Conservation (phyloP, 352 stramenopile species). For the Phytopythium oedochilum region DNA sequence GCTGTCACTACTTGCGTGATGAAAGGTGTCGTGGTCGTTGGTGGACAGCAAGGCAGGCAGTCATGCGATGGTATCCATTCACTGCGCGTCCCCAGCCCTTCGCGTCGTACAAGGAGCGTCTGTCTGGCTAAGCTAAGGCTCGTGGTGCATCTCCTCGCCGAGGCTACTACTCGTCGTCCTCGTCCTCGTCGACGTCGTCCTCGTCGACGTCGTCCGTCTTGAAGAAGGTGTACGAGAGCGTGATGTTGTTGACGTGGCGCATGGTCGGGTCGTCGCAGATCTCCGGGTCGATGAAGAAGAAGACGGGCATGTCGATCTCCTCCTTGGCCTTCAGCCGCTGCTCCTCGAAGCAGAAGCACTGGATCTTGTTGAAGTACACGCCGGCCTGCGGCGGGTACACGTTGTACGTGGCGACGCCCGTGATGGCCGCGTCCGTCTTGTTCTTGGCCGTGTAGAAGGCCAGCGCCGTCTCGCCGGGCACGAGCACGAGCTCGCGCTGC, state of each 20-base stretch:
- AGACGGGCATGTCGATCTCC: slow-evolving; percentile 99
- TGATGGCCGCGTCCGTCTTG: slow-evolving; percentile 96
- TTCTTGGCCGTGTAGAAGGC: slow-evolving; percentile 99
- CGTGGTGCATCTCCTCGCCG: too few relatives aligned
- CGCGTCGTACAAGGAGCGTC: too few relatives aligned
- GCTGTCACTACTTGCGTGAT: too few relatives aligned
- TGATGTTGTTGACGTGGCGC: slow-evolving; percentile 96
- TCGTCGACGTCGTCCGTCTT: slow-evolving; percentile 94
- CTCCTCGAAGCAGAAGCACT: slow-evolving; percentile 99
- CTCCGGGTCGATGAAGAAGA: slow-evolving; percentile 99
- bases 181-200: slow-evolving; percentile 77
- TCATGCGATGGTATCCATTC: too few relatives aligned
- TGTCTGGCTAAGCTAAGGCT: too few relatives aligned
- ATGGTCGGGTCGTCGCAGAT: slow-evolving; percentile 97
- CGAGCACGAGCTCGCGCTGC: slow-evolving; percentile 90
- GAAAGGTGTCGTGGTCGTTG: too few relatives aligned
- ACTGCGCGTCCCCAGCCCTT: too few relatives aligned
- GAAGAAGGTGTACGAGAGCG: slow-evolving; percentile 98
- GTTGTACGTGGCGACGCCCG: slow-evolving; percentile 99
- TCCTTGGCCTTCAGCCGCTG: slow-evolving; percentile 96
- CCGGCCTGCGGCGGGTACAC: slow-evolving; percentile 96
- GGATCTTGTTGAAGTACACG: slow-evolving; percentile 99
- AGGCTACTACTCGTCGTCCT: too few relatives aligned
- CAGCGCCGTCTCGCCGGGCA: slow-evolving; percentile 97
- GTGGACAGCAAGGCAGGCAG: too few relatives aligned